Percentiles rank a stretch among this genome's conserved stretches.
Evolutionary conservation across 1,284 basidiomycete species (phyloP).

Genomic region (Volvariella surrecta): DNA sequence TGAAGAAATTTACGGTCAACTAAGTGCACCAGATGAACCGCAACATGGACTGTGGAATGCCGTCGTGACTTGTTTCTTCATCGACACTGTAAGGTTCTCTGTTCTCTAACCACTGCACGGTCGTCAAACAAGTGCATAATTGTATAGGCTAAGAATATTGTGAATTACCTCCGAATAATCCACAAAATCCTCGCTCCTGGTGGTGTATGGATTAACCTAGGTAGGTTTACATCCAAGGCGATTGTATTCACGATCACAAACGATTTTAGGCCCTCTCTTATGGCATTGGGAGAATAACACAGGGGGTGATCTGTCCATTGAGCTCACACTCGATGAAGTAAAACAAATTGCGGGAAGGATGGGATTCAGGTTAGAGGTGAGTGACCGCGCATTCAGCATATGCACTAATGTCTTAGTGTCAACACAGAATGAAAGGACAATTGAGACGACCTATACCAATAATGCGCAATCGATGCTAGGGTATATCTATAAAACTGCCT

Average conservation of each 20-base stretch:
- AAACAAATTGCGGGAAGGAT: constrained; percentile 67
- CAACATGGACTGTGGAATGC: constrained; percentile 81
- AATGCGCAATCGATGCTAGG: constrained; percentile 81
- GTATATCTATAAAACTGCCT: constrained; percentile 79
- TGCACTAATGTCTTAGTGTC: background rate
- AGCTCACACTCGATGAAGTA: constrained; percentile 85
- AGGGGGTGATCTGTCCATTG: constrained; percentile 75
- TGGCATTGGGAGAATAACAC: constrained; percentile 96
- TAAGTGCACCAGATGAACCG: constrained; percentile 42
- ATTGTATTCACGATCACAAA: constrained; percentile 5
- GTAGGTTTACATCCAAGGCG: constrained; percentile 22
- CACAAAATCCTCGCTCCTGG: constrained; percentile 73
- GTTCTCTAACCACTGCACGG: background rate
- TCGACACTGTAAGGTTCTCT: constrained; percentile 69
- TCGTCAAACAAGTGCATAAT: background rate
- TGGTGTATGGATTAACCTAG: constrained; percentile 89
- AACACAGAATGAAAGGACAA: constrained; percentile 65
- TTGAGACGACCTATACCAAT: constrained; percentile 84
- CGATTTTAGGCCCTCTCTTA: constrained; percentile 66
- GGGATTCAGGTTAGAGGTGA: constrained; percentile 78
- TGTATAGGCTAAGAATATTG: constrained; percentile 82
- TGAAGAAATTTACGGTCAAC: constrained; percentile 80
- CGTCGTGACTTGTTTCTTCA: constrained; percentile 94
- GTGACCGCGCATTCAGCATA: too few relatives aligned
- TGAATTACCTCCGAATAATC: constrained; percentile 84